Base-by-base conservation (phyloP, 805 yeast genomes). In the Kluyveromyces aestuarii region DNA sequence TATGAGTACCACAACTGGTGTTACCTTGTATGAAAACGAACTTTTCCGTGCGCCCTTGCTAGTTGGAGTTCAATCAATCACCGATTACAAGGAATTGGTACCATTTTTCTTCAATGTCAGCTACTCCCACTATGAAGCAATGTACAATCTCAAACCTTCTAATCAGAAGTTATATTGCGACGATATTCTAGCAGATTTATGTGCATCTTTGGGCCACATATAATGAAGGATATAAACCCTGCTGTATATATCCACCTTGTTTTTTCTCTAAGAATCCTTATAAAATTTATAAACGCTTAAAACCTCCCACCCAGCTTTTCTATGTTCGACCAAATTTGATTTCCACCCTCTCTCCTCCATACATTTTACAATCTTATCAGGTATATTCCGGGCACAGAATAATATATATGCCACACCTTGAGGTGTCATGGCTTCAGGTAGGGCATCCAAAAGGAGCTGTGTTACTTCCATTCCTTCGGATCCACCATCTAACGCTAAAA, bases 261-360 rank as follows among this genome's bases (percentile, higher is more conserved):
- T 21, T 21, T 21, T 21, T 30, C 4, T 30, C 35, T 30, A 30
- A 13, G 8, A 11, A 13, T 43, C 37, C 19, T 21, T 45, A 37
- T 42, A 60, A 57, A 90, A 87, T 53, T 81, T 73, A 66, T 83
- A 80, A 8, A 91, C 83, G 48, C 87, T 78, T 37, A 93, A 70
- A 10, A 84, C 91, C 66, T 93, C 99, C 96, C 98, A 89, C 0
- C 98, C 98, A 1, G 96, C 96, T 58, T 86, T 87, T 48, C 97
- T 73, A 41, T 73, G 72, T 4, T 80, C 75, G 1, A 87, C 70
- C n/a, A 67, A 55, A 2, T 70, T 68, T 1, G 77, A 78, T 0
- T 48, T 47, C 88, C 96, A 91, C 0, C 74, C 74, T 10, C 61
- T 58, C 1, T 54, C 48, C 14, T 57, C 47, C 81, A 87, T 82